Conservation (phyloP, 2,329 filamentous ascomycete species). For the Fusarium annulatum region DNA sequence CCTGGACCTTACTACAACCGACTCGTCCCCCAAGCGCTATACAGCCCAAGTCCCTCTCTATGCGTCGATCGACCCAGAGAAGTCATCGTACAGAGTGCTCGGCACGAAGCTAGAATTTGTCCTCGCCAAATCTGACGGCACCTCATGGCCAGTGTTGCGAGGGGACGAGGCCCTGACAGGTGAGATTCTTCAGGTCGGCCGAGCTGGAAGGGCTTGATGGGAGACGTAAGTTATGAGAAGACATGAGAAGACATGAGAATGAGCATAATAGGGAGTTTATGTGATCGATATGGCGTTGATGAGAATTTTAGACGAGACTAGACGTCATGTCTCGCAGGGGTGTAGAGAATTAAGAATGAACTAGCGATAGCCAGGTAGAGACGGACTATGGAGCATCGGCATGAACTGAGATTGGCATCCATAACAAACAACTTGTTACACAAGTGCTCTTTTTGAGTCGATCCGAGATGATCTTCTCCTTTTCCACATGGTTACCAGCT, state of each 20-base stretch:
- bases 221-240: background rate
- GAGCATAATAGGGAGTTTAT: conserved; percentile 34
- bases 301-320: conserved; percentile 7
- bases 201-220: conserved; percentile 69
- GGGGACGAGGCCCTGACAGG: conserved; percentile 75
- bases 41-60: conserved; percentile 79
- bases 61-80: conserved; percentile 77
- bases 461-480: background rate
- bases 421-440: background rate
- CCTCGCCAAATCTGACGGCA: conserved; percentile 76
- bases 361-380: background rate
- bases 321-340: background rate
- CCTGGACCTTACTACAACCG: conserved; percentile 87
- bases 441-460: background rate
- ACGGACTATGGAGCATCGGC: background rate
- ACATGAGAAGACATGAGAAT: conserved; percentile 4
- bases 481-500: background rate
- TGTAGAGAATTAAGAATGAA: conserved; percentile 15
- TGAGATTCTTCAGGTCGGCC: conserved; percentile 90
- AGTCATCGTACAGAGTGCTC: conserved; percentile 82
- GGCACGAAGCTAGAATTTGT: conserved; percentile 90
- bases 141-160: conserved; percentile 86
- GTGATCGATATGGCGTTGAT: conserved; percentile 32
- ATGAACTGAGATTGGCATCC: conserved; percentile 1
- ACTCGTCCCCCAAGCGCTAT: conserved; percentile 82